Conservation (phyloP, 176 grass and related monocot species). For the Metroxylon sagu region DNA sequence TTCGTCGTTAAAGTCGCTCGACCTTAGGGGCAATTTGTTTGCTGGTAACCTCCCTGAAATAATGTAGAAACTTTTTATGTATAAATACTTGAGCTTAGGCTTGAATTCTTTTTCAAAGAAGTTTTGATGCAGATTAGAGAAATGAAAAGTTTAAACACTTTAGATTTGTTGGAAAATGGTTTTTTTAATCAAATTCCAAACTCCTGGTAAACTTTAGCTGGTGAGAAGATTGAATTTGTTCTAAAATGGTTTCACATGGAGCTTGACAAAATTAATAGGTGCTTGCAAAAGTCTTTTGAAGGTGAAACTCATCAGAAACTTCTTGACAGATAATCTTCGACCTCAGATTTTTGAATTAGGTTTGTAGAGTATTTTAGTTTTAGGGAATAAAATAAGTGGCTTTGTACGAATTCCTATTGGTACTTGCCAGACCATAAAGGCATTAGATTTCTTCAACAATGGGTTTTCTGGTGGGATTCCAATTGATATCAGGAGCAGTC, state of each 20-base stretch:
- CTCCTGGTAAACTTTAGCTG: not conserved
- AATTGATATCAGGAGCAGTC: slow-evolving; percentile 29
- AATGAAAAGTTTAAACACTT: slow-evolving; percentile 51
- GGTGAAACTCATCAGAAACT: slow-evolving; percentile 53
- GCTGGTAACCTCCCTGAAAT: slow-evolving; percentile 48
- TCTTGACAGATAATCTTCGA: slow-evolving; percentile 58
- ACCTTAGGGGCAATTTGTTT: no score
- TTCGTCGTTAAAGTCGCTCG: slow-evolving; percentile 44
- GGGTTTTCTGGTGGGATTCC: slow-evolving; percentile 65
- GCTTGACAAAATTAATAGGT: slow-evolving; percentile 26
- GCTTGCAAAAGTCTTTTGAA: slow-evolving; percentile 50
- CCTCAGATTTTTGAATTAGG: slow-evolving; percentile 79
- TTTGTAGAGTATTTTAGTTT: slow-evolving; percentile 57
- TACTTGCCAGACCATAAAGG: slow-evolving; percentile 23
- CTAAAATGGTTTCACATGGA: not conserved
- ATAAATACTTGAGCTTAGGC: slow-evolving; percentile 39
- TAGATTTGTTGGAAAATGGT: slow-evolving; percentile 66
- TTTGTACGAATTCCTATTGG: slow-evolving; percentile 33
- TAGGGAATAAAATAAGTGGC: slow-evolving; percentile 55
- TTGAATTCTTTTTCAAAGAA: slow-evolving; percentile 49
- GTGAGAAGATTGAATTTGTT: slow-evolving; percentile 6
- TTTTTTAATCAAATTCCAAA: slow-evolving; percentile 52
- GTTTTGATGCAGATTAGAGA: slow-evolving; percentile 75
- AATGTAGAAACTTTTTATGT: slow-evolving; percentile 37
- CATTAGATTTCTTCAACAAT: slow-evolving; percentile 75